Evolutionary conservation across 2,329 filamentous ascomycete genomes (phyloP), one percentile per base, ranked within the genome.

Genomic region (Trichoderma brevicompactum): DNA sequence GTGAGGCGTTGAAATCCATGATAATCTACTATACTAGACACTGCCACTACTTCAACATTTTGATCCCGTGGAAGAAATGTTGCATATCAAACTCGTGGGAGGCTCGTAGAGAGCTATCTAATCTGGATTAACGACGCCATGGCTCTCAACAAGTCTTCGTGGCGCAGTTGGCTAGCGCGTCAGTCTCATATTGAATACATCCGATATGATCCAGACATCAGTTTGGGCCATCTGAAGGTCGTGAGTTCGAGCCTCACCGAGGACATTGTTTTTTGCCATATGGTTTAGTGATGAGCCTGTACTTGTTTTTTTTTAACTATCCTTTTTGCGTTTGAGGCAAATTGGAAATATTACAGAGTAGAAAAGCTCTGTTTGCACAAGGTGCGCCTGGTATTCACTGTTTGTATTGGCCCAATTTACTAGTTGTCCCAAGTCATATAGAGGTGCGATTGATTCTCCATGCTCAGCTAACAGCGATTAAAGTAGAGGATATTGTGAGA

Each of bases 241-340:
- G 77, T 76, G 79, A 83, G 82, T 77, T 84, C 83, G 76, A 80
- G 73, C 72, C 79, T 82, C 77, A 75, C 78, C 74, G 74, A 79
- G 78, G 77, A 79, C 78, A 79, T 41, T n/a, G 28, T 46, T 65
- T 67, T 69, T 69, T 65, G 44, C 46, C 28, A 9, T 52, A 17
- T 46, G 7, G 7, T 19, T 4, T 8, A 13, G n/a, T 12, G n/a
- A 28, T 17, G 52, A 19, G 32, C 10, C 32, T n/a, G n/a, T n/a
- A 5, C 7, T 13, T 38, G 2, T 34, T n/a, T 5, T 40, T n/a
- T 38, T 38, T 23, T 23, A 9, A 8, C 7, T 10, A 40, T 13
- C 23, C 2, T 28, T 28, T 28, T 28, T 28, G 5, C 23, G 23
- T 28, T 5, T 12, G 52, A 32, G 36, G 19, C 1, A 28, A 3